Evolutionary conservation across 2,329 filamentous ascomycete species (phyloP).

Genomic region (Thermothelomyces thermophilus): DNA sequence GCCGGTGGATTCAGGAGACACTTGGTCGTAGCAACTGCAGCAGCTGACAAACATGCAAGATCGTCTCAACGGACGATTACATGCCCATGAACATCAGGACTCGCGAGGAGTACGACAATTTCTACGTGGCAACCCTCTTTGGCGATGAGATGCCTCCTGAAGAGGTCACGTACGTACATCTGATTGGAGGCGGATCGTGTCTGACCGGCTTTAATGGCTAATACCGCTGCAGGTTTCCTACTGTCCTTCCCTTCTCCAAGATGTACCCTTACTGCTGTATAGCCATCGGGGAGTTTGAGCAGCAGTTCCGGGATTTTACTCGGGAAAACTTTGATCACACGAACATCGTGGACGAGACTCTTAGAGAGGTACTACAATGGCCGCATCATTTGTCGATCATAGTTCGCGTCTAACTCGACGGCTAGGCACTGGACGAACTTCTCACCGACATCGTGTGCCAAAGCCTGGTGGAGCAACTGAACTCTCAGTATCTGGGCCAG

Average conservation of each 20-base stretch:
- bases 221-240: constrained; percentile 65
- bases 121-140: constrained; percentile 95
- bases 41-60: constrained; percentile 35
- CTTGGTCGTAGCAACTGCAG: no score
- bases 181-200: not conserved
- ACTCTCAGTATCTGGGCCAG: constrained; percentile 90
- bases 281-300: constrained; percentile 93
- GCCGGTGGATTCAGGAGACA: not conserved
- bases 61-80: constrained; percentile 89
- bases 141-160: constrained; percentile 71
- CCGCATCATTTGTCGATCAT: not conserved
- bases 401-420: constrained; percentile 2
- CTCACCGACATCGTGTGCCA: constrained; percentile 87
- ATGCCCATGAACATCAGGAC: constrained; percentile 99
- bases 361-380: constrained; percentile 56
- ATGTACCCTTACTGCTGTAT: constrained; percentile 99
- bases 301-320: constrained; percentile 96
- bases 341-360: constrained; percentile 80
- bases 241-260: constrained; percentile 93
- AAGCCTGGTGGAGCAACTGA: constrained; percentile 78
- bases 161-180: constrained; percentile 61
- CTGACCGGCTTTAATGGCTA: not conserved
- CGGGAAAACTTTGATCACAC: constrained; percentile 94
- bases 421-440: constrained; percentile 84
- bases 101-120: constrained; percentile 86